Conservation (phyloP, 2,329 filamentous ascomycete genomes). For the Xylaria sp. region DNA sequence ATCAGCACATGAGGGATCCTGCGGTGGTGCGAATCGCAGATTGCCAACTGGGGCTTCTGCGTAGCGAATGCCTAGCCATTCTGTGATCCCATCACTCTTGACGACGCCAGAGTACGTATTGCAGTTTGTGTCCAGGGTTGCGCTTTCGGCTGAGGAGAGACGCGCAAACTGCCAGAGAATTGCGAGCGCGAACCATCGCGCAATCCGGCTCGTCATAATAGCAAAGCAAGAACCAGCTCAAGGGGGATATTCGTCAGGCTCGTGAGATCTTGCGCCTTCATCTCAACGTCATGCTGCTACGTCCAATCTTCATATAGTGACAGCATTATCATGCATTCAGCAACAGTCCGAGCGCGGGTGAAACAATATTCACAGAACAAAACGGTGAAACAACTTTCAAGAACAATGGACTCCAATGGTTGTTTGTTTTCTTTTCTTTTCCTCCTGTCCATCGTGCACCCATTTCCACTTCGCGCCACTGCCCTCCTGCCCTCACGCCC, state of each 20-base stretch:
- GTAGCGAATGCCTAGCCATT: conserved; percentile 72
- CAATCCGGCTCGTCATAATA: conserved; percentile 12
- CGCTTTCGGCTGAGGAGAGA: conserved; percentile 22
- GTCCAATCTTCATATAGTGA: conserved; percentile 13
- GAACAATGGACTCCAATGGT: conserved; percentile 7
- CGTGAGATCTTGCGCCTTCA: conserved; percentile 7
- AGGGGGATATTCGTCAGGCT: conserved; percentile 2
- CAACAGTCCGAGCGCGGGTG: neutral
- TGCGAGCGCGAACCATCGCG: conserved; percentile 15
- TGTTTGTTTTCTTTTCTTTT: conserved; percentile 6
- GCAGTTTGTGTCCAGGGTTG: conserved; percentile 59
- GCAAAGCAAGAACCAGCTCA: neutral
- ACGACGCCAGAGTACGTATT: conserved; percentile 57
- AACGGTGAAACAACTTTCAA: no score
- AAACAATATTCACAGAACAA: neutral
- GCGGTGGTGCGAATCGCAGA: conserved; percentile 62
- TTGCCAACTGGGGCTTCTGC: conserved; percentile 62
- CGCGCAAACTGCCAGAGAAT: conserved; percentile 21
- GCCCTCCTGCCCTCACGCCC: neutral
- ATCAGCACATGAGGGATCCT: conserved; percentile 48
- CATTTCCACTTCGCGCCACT: neutral
- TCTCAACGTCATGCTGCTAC: conserved; percentile 4
- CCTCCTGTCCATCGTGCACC: neutral
- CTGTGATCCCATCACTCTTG: conserved; percentile 52
- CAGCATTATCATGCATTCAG: neutral